phyloP scores from a whole-genome alignment of 306 rosid genomes.

The Castanopsis chinensis region DNA sequence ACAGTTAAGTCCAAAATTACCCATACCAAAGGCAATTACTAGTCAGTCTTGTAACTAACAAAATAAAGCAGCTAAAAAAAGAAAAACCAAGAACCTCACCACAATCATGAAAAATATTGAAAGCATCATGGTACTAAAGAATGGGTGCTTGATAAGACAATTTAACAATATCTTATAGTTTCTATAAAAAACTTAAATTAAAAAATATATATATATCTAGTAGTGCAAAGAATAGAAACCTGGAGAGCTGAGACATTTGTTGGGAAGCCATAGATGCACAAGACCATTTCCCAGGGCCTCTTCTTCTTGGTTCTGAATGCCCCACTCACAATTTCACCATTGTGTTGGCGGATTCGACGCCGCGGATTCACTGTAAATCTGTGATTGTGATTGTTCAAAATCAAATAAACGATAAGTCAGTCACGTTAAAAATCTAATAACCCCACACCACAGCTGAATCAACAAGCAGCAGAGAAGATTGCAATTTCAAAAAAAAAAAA shows the following conservation, averaged over 20 bases:
- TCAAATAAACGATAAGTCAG: neutral
- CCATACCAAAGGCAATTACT: neutral
- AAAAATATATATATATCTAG: no score
- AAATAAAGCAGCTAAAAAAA: neutral
- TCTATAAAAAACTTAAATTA: no score
- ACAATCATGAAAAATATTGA: no score
- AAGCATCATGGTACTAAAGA: no score
- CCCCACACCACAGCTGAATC: no score
- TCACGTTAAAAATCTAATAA: no score
- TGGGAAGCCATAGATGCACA: constrained; percentile 92
- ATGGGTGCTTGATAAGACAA: no score
- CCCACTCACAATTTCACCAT: constrained; percentile 88
- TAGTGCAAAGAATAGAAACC: constrained; percentile 35
- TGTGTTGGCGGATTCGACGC: constrained; percentile 90
- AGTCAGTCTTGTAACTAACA: neutral
- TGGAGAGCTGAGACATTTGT: constrained; percentile 91
- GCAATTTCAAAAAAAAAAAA: neutral
- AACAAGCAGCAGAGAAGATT: constrained; percentile 6
- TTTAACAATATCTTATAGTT: no score
- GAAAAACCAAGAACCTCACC: neutral
- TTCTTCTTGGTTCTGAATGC: constrained; percentile 79
- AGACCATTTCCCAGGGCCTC: constrained; percentile 97
- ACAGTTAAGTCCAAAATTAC: neutral
- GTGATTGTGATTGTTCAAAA: constrained; percentile 9
- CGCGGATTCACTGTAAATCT: constrained; percentile 95